Evolutionary conservation across 1,139 yeast genomes (phyloP), one percentile per base, ranked within the genome.

Genomic region (Zygoascus meyerae): DNA sequence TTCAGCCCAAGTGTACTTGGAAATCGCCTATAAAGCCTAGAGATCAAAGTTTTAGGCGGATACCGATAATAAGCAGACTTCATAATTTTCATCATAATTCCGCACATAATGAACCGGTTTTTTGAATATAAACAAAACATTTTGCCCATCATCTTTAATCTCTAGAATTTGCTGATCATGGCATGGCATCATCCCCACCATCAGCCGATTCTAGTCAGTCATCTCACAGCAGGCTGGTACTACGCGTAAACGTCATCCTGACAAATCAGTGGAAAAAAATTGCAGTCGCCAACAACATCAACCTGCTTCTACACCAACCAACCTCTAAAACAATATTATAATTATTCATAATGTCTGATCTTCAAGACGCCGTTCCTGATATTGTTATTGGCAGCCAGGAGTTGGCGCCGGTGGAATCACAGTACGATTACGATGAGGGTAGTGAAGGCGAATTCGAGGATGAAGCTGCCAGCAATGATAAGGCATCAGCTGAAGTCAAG

Each of bases 361-460:
- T 86, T 62, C 90, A 86, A 67, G 86, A 80, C 67, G 90, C 85
- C 51, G 81, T 82, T 53, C 95, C 95, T 48, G 86, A 83, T 65
- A 81, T 87, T 62, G 81, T 89, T 55, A 85, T 87, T 64, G 94
- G 92, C 55, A 89, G 94, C 48, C 73, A 73, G 53, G 72, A 72
- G 45, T 71, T 68, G 40, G 43, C 32, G 18, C 36, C 40, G 14
- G 34, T 36, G 10, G 45, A 32, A 26, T 36, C 45, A 6, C 53
- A 47, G 48, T 61, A 75, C 64, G 69, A 72, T 38, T 77, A 74
- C 56, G 74, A 75, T 46, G 80, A 73, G 49, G 72, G 70, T 57
- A 72, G 75, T 48, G 81, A 74, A 50, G 72, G 70, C 34, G 81
- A 76, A 51, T 77, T 70, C 44, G 75, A 68, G 46, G 66, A 63